Conservation (phyloP, 768 basidiomycete species). For the Mrakia gelida region DNA sequence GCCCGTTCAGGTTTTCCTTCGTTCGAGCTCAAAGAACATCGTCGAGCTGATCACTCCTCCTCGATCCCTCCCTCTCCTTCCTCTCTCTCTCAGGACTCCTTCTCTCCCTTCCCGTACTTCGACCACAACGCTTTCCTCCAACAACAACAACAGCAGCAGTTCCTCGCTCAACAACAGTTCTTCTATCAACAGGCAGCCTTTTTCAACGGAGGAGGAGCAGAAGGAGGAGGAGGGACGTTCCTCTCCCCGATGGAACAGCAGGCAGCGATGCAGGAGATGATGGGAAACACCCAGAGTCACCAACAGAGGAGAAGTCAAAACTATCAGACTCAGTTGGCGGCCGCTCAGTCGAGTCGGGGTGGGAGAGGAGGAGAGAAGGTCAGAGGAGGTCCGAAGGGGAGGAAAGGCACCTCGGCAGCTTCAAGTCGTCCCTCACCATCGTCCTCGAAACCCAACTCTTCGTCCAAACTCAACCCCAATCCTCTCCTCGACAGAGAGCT, state of each 20-base stretch:
- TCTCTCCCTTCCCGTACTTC: not conserved
- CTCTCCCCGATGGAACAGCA: not conserved
- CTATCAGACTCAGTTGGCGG: not conserved
- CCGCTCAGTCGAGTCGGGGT: too few relatives aligned
- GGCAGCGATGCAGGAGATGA: not conserved
- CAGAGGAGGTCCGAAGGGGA: too few relatives aligned
- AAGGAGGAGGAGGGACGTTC: not conserved
- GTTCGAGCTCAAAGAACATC: not conserved
- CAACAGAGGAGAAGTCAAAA: not conserved
- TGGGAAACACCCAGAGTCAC: not conserved
- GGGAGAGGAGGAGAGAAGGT: too few relatives aligned
- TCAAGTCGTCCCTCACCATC: too few relatives aligned
- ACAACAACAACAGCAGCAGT: not conserved
- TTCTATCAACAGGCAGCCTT: not conserved
- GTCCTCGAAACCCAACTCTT: too few relatives aligned
- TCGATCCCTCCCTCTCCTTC: not conserved
- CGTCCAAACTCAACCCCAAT: too few relatives aligned
- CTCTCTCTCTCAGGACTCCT: not conserved
- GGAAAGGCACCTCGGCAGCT: too few relatives aligned
- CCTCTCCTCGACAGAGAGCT: too few relatives aligned
- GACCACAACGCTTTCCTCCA: not conserved
- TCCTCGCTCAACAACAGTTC: too few relatives aligned
- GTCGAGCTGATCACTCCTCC: not conserved
- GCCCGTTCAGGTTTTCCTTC: not conserved
- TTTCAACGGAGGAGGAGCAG: not conserved